A percentile compares a stretch with the other conserved stretches of the same genome.
Evolutionary conservation across 768 basidiomycete genomes (phyloP).

Genomic region (Kwoniella dejecticola): DNA sequence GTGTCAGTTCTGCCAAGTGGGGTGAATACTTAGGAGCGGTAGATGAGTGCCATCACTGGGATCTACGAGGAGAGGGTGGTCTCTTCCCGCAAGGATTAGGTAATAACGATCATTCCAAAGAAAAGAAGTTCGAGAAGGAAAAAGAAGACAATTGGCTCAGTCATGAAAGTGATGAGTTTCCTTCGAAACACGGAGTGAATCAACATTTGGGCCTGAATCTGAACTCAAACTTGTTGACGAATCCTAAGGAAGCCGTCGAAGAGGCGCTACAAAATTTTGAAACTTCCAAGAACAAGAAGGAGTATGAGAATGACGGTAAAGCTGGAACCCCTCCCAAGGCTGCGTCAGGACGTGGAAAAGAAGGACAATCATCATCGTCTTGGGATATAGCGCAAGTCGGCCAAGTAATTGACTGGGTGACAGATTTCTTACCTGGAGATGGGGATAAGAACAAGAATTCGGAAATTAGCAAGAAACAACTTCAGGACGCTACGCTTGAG

Average conservation of each 20-base stretch:
- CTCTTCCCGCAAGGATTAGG: constrained; percentile 47
- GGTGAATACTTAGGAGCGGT: constrained; percentile 90
- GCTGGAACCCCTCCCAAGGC: constrained; percentile 19
- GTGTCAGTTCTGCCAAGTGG: constrained; percentile 82
- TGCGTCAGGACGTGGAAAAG: background rate
- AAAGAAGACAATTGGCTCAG: constrained; percentile 12
- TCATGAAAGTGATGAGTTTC: constrained; percentile 25
- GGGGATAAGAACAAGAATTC: constrained; percentile 52
- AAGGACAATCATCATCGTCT: no score
- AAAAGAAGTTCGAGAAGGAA: constrained; percentile 32
- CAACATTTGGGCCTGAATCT: constrained; percentile 60
- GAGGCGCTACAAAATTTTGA: constrained; percentile 16
- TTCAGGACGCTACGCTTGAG: constrained; percentile 48
- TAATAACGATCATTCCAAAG: constrained; percentile 6
- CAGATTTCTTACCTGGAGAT: constrained; percentile 62
- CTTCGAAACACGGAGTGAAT: constrained; percentile 29
- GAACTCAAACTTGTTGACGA: background rate
- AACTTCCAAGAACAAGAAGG: constrained; percentile 12
- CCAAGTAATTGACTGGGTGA: constrained; percentile 54
- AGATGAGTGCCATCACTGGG: constrained; percentile 94
- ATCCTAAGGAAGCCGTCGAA: constrained; percentile 10
- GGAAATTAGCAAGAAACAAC: constrained; percentile 48
- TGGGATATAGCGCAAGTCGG: constrained; percentile 54
- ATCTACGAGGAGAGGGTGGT: constrained; percentile 84
- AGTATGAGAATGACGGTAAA: constrained; percentile 27